Conservation (phyloP, 306 rosid species). For the Fragaria iinumae region DNA sequence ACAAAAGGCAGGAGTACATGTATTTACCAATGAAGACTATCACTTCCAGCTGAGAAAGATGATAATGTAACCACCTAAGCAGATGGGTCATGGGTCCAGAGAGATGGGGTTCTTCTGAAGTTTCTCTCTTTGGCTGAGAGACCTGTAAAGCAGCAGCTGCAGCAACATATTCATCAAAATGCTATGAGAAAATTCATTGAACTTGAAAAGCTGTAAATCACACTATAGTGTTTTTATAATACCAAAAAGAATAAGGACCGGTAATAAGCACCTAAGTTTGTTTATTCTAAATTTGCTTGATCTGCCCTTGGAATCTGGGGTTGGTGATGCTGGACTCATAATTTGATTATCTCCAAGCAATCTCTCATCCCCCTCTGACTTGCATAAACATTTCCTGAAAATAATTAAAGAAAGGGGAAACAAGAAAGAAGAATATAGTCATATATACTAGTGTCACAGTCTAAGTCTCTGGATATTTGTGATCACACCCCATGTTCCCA, state of each 20-base stretch:
- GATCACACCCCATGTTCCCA: conserved; percentile 41
- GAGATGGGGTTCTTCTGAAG: conserved; percentile 24
- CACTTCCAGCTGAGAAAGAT: conserved; percentile 16
- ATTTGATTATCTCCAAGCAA: conserved; percentile 29
- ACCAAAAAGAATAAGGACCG: background rate
- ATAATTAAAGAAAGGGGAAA: background rate
- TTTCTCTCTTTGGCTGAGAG: conserved; percentile 35
- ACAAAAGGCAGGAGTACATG: background rate
- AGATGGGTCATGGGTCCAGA: conserved; percentile 37
- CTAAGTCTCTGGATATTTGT: conserved; percentile 14
- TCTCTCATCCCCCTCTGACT: background rate
- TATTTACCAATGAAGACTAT: conserved; percentile 21
- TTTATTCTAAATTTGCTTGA: conserved; percentile 32
- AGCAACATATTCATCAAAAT: conserved; percentile 31
- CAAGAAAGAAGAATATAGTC: background rate
- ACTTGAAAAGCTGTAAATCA: background rate
- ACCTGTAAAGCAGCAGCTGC: conserved; percentile 47
- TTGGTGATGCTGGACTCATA: conserved; percentile 21
- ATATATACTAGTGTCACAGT: conserved; percentile 23
- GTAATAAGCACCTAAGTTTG: conserved; percentile 7
- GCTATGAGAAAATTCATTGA: conserved; percentile 19
- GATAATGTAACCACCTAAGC: conserved; percentile 30
- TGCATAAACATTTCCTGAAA: conserved; percentile 17
- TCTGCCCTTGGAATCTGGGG: conserved; percentile 49
- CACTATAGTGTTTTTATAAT: background rate